Conservation (phyloP, 805 yeast species). For the Wickerhamiella lipophila region DNA sequence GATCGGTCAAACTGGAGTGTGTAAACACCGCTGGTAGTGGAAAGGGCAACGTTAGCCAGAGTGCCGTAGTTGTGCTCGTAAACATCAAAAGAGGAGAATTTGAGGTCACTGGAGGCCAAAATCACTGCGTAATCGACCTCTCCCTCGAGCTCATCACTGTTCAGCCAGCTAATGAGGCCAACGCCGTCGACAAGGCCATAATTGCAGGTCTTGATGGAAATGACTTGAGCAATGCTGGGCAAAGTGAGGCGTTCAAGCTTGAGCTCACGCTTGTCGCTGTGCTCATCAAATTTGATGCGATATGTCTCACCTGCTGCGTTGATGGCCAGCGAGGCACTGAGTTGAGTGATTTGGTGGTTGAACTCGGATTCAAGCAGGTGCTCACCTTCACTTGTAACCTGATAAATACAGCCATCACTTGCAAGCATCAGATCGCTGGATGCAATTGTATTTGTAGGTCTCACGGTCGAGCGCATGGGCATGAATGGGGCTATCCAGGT, state of each 20-base stretch:
- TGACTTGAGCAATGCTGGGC: background rate
- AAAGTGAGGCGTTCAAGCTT: background rate
- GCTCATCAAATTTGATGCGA: constrained; percentile 4
- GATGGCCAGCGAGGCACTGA: constrained; percentile 1
- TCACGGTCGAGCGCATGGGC: background rate
- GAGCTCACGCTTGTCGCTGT: constrained; percentile 1
- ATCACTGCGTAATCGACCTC: background rate
- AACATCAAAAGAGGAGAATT: background rate
- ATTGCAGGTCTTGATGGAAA: constrained; percentile 7
- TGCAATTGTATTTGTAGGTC: background rate
- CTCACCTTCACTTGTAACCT: background rate
- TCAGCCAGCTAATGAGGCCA: constrained; percentile 8
- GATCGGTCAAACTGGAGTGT: constrained; percentile 7
- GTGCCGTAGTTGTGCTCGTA: constrained; percentile 10
- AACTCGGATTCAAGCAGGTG: background rate
- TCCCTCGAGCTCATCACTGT: constrained; percentile 1
- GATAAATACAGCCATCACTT: background rate
- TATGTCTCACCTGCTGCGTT: background rate
- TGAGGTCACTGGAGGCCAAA: background rate
- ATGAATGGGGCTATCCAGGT: constrained; percentile 8
- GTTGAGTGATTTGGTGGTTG: constrained; percentile 1
- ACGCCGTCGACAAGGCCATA: background rate
- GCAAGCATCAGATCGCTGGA: background rate
- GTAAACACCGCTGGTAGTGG: background rate
- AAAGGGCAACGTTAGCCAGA: constrained; percentile 1